A percentile compares a stretch with the other conserved stretches of the same genome.
Conservation (phyloP, 2,329 filamentous ascomycete species). For the Claviceps maximensis region DNA sequence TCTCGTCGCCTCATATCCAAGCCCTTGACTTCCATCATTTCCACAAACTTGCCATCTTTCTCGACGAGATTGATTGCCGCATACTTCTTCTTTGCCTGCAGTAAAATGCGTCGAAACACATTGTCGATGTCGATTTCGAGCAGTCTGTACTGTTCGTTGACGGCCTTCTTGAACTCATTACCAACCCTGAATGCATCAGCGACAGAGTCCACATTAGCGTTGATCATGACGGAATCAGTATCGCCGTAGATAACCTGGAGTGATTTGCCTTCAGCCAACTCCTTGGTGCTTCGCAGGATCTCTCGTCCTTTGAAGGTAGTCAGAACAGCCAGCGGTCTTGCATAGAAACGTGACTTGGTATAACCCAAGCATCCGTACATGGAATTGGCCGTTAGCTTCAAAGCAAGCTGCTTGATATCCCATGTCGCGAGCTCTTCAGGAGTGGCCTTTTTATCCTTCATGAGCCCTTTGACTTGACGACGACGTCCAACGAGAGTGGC, state of each 20-base stretch:
- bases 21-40: slow-evolving; percentile 96
- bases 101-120: slow-evolving; percentile 79
- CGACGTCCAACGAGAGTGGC: slow-evolving; percentile 79
- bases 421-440: slow-evolving; percentile 80
- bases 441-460: slow-evolving; percentile 87
- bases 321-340: slow-evolving; percentile 83
- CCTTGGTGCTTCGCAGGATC: slow-evolving; percentile 91
- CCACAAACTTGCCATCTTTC: slow-evolving; percentile 74
- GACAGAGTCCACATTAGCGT: slow-evolving; percentile 91
- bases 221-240: slow-evolving; percentile 99
- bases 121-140: slow-evolving; percentile 98
- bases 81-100: slow-evolving; percentile 99
- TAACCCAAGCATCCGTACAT: slow-evolving; percentile 99
- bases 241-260: slow-evolving; percentile 97
- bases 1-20: slow-evolving; percentile 96
- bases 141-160: slow-evolving; percentile 85
- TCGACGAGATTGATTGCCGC: slow-evolving; percentile 91
- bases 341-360: slow-evolving; percentile 93
- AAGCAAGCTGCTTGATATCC: slow-evolving; percentile 94
- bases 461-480: slow-evolving; percentile 85
- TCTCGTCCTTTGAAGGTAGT: slow-evolving; percentile 96
- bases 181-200: slow-evolving; percentile 83
- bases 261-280: slow-evolving; percentile 79
- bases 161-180: slow-evolving; percentile 84
- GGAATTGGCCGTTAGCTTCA: slow-evolving; percentile 96